A percentile compares a stretch with the other conserved stretches of the same genome.
phyloP scores from a whole-genome alignment of 176 grass and related monocot genomes.

The Aegilops longissima region DNA sequence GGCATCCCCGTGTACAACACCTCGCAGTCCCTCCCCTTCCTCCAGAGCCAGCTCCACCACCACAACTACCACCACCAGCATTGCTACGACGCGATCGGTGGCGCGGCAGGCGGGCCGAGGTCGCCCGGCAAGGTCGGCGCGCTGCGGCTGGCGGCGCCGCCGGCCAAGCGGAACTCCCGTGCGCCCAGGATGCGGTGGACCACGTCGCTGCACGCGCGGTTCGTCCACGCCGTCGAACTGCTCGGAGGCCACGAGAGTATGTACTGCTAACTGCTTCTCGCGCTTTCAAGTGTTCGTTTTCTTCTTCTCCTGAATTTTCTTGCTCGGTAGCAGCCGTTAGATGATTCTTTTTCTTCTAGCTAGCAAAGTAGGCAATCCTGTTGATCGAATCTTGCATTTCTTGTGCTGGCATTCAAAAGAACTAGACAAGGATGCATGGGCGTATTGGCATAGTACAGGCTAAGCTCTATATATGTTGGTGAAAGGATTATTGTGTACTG shows the following conservation, averaged over 20 bases:
- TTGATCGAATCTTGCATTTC: neutral
- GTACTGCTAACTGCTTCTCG: neutral
- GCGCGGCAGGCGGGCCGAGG: constrained; percentile 30
- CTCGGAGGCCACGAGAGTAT: constrained; percentile 96
- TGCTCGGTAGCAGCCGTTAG: neutral
- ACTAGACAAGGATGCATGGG: neutral
- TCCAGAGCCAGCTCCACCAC: constrained; percentile 46
- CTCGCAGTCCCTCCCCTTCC: constrained; percentile 50
- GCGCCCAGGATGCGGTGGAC: constrained; percentile 97
- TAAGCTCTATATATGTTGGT: neutral
- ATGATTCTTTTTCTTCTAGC: neutral
- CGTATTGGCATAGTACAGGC: neutral
- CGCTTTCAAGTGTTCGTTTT: neutral
- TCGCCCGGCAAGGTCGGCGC: constrained; percentile 33
- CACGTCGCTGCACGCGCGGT: constrained; percentile 83
- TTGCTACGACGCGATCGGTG: constrained; percentile 36
- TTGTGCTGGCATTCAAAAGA: neutral
- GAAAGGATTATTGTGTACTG: constrained; percentile 8
- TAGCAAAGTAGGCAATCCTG: neutral
- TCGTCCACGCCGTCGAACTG: constrained; percentile 91
- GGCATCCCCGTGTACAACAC: constrained; percentile 87
- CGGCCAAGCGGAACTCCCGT: constrained; percentile 48
- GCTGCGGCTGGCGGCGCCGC: constrained; percentile 50
- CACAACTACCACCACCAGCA: constrained; percentile 20
- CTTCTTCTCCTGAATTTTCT: neutral